A percentile compares a stretch with the other conserved stretches of the same genome.
Evolutionary conservation across 208 protist species (phyloP).

Genomic region (Tritrichomonas musculus): DNA sequence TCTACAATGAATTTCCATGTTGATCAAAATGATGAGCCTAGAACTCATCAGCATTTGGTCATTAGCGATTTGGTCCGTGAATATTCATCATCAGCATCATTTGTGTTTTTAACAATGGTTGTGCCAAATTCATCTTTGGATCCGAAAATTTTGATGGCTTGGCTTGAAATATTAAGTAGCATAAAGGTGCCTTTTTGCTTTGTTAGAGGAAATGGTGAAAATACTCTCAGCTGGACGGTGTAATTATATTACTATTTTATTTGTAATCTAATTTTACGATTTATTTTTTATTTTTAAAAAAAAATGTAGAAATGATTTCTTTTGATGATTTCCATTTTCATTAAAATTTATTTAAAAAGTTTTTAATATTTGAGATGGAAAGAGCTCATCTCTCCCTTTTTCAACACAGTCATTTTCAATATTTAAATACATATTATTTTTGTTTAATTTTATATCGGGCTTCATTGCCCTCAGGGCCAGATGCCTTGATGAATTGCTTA

Average conservation of each 20-base stretch:
- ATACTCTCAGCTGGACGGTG: not conserved
- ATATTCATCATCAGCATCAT: not conserved
- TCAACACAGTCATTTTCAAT: too few species aligned
- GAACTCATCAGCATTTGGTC: not conserved
- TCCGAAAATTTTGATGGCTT: not conserved
- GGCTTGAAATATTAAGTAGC: not conserved
- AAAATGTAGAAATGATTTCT: too few species aligned
- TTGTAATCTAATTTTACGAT: not conserved
- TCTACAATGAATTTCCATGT: not conserved
- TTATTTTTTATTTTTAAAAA: too few species aligned
- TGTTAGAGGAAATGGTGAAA: slow-evolving; percentile 30
- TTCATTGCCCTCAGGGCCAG: too few species aligned
- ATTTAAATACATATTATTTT: too few species aligned
- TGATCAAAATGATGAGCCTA: not conserved
- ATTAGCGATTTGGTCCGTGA: not conserved
- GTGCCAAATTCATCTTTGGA: not conserved
- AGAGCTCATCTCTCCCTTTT: too few species aligned
- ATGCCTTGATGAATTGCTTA: too few species aligned
- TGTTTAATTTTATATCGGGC: too few species aligned
- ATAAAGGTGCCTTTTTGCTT: not conserved
- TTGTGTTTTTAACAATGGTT: not conserved
- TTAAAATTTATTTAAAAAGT: too few species aligned
- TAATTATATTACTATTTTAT: not conserved
- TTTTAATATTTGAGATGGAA: too few species aligned
- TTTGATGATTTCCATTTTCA: too few species aligned